These are phyloP conservation scores for Hygrophorus russula DNA, from an alignment of 768 basidiomycete species.

Conservation along the genomic window DNA sequence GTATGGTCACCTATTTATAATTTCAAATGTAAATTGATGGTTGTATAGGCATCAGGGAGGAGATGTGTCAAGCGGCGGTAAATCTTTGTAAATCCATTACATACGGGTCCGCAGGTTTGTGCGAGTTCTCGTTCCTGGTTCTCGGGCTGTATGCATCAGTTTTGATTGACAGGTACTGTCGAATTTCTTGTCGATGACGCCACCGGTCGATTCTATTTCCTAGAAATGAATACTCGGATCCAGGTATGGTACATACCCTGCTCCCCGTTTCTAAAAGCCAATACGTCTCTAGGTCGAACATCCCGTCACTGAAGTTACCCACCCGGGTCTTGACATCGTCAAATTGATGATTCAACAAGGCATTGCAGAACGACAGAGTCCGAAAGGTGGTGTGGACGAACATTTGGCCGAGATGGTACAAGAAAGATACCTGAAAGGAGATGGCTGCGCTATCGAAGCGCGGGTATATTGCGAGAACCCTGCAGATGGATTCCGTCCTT, in stretches of 20 bases:
- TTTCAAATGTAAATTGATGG: not conserved
- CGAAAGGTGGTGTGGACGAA: slow-evolving; percentile 5
- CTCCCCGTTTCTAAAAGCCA: not conserved
- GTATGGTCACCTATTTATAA: slow-evolving; percentile 16
- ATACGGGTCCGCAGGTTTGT: slow-evolving; percentile 48
- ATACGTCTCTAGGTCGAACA: slow-evolving; percentile 44
- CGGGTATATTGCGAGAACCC: slow-evolving; percentile 59
- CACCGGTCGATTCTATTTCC: slow-evolving; percentile 47
- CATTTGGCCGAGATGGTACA: slow-evolving; percentile 24
- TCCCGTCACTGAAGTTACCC: slow-evolving; percentile 45
- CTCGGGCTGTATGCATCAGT: not conserved
- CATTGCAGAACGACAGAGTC: slow-evolving; percentile 20
- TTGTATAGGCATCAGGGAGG: slow-evolving; percentile 28
- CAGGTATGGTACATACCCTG: slow-evolving; percentile 24
- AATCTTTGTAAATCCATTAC: slow-evolving; percentile 34
- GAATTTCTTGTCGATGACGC: slow-evolving; percentile 53
- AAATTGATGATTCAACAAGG: slow-evolving; percentile 56
- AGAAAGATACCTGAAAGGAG: slow-evolving; percentile 17
- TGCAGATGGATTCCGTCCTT: slow-evolving; percentile 41
- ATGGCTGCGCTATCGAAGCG: slow-evolving; percentile 37
- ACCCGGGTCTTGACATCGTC: slow-evolving; percentile 49
- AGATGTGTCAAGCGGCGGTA: slow-evolving; percentile 44
- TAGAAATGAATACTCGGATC: slow-evolving; percentile 65
- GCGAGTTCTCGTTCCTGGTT: not conserved
- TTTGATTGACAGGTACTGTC: slow-evolving; percentile 38